Conservation (phyloP, 345 rosid genomes). For the Erysimum cheiranthoides region DNA sequence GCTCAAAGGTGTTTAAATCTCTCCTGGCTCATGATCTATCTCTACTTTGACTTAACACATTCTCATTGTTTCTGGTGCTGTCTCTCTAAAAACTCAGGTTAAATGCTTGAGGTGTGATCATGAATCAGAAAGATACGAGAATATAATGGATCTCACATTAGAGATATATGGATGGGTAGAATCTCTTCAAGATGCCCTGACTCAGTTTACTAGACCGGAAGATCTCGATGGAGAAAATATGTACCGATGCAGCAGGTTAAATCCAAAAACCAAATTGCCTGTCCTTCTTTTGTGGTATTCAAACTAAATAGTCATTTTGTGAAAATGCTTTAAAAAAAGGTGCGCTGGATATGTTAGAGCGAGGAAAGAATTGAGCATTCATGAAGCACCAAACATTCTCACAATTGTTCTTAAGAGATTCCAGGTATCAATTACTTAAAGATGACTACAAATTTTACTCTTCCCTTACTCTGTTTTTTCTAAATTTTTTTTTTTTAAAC, state of each 20-base stretch:
- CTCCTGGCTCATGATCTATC: constrained; percentile 11
- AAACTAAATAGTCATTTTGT: constrained; percentile 12
- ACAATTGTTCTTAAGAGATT: constrained; percentile 90
- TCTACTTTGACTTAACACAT: constrained; percentile 7
- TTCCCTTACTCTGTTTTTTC: background rate
- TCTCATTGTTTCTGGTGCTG: constrained; percentile 27
- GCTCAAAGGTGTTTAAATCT: constrained; percentile 61
- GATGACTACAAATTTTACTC: constrained; percentile 12
- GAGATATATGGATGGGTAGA: constrained; percentile 88
- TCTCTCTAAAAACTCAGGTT: constrained; percentile 52
- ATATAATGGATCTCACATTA: constrained; percentile 85
- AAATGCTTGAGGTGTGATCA: constrained; percentile 79
- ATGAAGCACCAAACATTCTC: constrained; percentile 86
- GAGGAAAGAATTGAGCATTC: constrained; percentile 77
- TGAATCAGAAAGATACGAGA: constrained; percentile 81
- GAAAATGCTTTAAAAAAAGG: constrained; percentile 48
- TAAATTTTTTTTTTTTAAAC: background rate
- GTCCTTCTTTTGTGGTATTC: background rate
- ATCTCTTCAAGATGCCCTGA: constrained; percentile 79
- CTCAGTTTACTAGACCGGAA: constrained; percentile 82
- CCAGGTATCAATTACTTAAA: constrained; percentile 55
- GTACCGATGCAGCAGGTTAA: constrained; percentile 89
- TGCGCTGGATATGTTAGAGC: constrained; percentile 81
- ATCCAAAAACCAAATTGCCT: constrained; percentile 3
- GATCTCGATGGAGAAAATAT: constrained; percentile 90